Base-by-base conservation (phyloP, 1,284 basidiomycete species). In the Ceratobasidium sp. region DNA sequence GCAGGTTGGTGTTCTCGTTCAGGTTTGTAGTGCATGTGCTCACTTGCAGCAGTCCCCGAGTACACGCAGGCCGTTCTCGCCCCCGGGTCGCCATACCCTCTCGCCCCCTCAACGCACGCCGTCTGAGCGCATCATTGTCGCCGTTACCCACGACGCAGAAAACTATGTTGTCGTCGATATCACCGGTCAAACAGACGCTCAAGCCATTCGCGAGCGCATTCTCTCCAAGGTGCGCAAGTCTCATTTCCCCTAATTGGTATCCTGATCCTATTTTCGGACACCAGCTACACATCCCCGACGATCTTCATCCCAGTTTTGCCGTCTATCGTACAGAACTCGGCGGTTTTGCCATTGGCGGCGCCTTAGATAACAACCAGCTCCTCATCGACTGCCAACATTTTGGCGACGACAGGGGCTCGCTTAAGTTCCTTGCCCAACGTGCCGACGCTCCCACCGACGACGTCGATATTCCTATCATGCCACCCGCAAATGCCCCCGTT, bases 321-420 rank as follows among this genome's bases (percentile, higher is more conserved):
- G 89, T 96, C 70, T 94, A 92, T 82, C 88, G 87, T 60, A 95
- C 94, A 0, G 90, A 94, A 79, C 89, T 95, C 76, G 92, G 91
- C 67, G 85, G 69, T 33, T 88, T 84, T 76, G 90, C 91, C 18
- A 85, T 90, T 61, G 87, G 91, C 3, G 87, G 87, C 16, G 86
- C 92, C 4, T 81, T 96, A 33, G 81, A 84, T 3, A 87, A 91
- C 75, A 88, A 92, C 25, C 82, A 83, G 72, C 81, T 96, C 3
- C 86, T 91, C 76, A 84, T 86, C 18, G 82, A 94, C n/a, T 94
- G 92, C 78, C 83, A 84, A 72, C 84, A 86, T 44, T 82, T 86
- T 28, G 92, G 91, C 51, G 92, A 95, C 78, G 83, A 86, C 23
- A 87, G 84, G 76, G 92, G 91, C 16, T 86, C 85, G 23, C 86